These are phyloP conservation scores for Serendipita sp. DNA, from an alignment of 768 basidiomycete species.

Conservation along the genomic window DNA sequence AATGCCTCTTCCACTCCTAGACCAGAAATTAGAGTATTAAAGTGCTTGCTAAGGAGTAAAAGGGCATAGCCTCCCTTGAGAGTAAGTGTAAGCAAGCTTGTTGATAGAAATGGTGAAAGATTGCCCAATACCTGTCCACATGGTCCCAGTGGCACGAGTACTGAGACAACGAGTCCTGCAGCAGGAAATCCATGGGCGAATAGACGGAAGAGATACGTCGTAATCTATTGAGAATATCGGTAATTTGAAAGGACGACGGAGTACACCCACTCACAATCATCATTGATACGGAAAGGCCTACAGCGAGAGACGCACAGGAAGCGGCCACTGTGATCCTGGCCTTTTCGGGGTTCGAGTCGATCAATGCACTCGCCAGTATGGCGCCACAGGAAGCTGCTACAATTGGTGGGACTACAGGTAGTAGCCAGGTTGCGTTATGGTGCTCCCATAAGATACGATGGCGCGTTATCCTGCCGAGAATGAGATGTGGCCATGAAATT, in stretches of 20 bases:
- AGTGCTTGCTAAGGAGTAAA: slow-evolving; percentile 37
- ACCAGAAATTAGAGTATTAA: slow-evolving; percentile 18
- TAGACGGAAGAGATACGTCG: neutral
- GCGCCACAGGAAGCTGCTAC: slow-evolving; percentile 57
- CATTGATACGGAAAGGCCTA: slow-evolving; percentile 44
- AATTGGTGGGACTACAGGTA: slow-evolving; percentile 26
- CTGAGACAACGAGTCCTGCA: no score
- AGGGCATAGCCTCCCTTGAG: slow-evolving; percentile 34
- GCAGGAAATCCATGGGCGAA: no score
- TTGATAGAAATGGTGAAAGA: neutral
- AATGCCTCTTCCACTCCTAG: slow-evolving; percentile 10
- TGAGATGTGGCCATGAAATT: neutral
- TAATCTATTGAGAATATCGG: slow-evolving; percentile 38
- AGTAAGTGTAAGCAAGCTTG: neutral
- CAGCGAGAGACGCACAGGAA: slow-evolving; percentile 29
- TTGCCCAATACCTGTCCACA: slow-evolving; percentile 31
- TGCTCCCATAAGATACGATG: slow-evolving; percentile 20
- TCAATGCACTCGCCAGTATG: slow-evolving; percentile 35
- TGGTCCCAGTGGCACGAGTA: slow-evolving; percentile 46
- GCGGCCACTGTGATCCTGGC: slow-evolving; percentile 40
- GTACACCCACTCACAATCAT: slow-evolving; percentile 43
- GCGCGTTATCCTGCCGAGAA: slow-evolving; percentile 25
- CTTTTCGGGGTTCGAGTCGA: slow-evolving; percentile 26
- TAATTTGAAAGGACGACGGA: slow-evolving; percentile 21
- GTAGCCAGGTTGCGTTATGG: no score